Evolutionary conservation across 1,139 yeast genomes (phyloP).

Genomic region (Debaryomyces nepalensis): DNA sequence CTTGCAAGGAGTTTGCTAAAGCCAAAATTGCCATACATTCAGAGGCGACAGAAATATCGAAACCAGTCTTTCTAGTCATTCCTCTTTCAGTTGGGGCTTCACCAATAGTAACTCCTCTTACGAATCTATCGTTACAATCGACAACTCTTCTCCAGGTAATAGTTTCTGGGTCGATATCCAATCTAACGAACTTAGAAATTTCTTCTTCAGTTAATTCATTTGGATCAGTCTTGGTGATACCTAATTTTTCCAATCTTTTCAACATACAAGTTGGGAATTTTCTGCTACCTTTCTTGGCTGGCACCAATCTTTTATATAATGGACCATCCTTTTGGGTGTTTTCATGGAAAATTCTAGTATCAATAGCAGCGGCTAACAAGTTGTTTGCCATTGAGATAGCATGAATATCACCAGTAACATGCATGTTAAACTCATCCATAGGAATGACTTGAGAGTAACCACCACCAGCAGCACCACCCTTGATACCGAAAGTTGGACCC

Average conservation of each 20-base stretch:
- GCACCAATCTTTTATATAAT: slow-evolving; percentile 84
- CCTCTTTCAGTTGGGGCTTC: slow-evolving; percentile 96
- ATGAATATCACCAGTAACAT: slow-evolving; percentile 97
- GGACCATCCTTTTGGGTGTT: slow-evolving; percentile 89
- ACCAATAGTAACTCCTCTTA: slow-evolving; percentile 91
- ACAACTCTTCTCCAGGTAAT: slow-evolving; percentile 97
- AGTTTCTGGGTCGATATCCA: slow-evolving; percentile 91
- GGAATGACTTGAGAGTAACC: slow-evolving; percentile 99
- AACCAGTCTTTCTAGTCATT: slow-evolving; percentile 84
- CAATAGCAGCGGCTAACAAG: slow-evolving; percentile 95
- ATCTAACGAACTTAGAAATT: slow-evolving; percentile 72
- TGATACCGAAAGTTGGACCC: slow-evolving; percentile 99
- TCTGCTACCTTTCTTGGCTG: slow-evolving; percentile 82
- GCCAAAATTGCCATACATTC: slow-evolving; percentile 99
- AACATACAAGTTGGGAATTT: slow-evolving; percentile 79
- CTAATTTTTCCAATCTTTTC: slow-evolving; percentile 77
- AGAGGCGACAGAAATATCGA: slow-evolving; percentile 95
- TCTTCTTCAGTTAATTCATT: slow-evolving; percentile 83
- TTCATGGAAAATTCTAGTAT: slow-evolving; percentile 97
- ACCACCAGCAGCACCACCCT: slow-evolving; percentile 99
- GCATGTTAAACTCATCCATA: slow-evolving; percentile 99
- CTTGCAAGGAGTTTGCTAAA: slow-evolving; percentile 78
- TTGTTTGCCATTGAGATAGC: slow-evolving; percentile 97
- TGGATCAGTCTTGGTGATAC: slow-evolving; percentile 81
- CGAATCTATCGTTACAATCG: slow-evolving; percentile 92